phyloP scores from a whole-genome alignment of 495 filamentous ascomycete species.

The Rhizodiscina lignyota region DNA sequence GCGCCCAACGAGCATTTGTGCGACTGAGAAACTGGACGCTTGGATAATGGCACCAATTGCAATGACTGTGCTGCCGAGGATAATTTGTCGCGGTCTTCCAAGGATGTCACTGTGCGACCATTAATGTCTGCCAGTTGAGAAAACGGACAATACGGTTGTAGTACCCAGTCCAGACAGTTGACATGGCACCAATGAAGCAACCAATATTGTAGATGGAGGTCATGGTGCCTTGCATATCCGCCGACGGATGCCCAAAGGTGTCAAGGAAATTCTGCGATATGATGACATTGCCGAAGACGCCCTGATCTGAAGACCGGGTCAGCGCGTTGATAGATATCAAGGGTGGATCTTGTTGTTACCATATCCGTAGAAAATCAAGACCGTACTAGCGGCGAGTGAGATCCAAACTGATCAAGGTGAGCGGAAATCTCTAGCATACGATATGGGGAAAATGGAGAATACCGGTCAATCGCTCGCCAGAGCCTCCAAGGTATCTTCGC shows the following conservation, averaged over 20 bases:
- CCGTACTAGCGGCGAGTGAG: conserved; percentile 8
- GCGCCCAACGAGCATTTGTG: conserved; percentile 17
- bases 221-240: conserved; percentile 13
- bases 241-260: conserved; percentile 10
- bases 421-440: too few relatives aligned
- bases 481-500: conserved; percentile 12
- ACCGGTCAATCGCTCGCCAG: conserved; percentile 11
- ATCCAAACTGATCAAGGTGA: too few relatives aligned
- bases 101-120: conserved; percentile 11
- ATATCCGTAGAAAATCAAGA: conserved; percentile 2
- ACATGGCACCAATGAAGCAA: conserved; percentile 12
- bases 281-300: conserved; percentile 13
- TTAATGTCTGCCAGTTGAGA: too few relatives aligned
- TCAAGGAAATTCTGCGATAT: conserved; percentile 10
- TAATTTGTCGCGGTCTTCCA: conserved; percentile 8
- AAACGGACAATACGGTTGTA: too few relatives aligned
- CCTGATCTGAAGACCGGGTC: too few relatives aligned
- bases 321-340: too few relatives aligned
- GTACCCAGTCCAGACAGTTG: too few relatives aligned
- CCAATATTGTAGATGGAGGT: conserved; percentile 14
- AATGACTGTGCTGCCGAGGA: conserved; percentile 12
- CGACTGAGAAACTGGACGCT: conserved; percentile 8
- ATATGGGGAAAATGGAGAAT: too few relatives aligned
- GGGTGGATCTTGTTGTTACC: background rate
- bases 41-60: conserved; percentile 17